Evolutionary conservation across 176 grass and related monocot genomes (phyloP).

Genomic region (Oryza meyeriana): DNA sequence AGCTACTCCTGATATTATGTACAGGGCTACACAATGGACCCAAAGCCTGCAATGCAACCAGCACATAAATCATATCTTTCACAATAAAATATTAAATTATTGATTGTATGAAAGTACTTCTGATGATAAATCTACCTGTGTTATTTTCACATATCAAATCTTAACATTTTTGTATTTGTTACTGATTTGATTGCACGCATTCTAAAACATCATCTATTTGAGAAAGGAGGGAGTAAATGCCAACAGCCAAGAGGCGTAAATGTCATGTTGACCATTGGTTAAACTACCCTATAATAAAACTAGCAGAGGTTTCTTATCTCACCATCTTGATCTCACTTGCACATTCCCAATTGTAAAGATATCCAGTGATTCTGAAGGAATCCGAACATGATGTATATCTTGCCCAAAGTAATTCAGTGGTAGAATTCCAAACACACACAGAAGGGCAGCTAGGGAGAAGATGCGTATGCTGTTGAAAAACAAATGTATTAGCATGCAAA

Average conservation of each 20-base stretch:
- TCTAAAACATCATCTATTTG: not conserved
- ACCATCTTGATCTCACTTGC: constrained; percentile 59
- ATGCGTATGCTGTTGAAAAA: constrained; percentile 74
- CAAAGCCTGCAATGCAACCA: constrained; percentile 72
- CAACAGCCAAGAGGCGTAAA: not conserved
- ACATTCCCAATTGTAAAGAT: constrained; percentile 86
- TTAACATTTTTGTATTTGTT: no score
- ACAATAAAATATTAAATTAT: not conserved
- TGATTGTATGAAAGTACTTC: no score
- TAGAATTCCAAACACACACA: constrained; percentile 79
- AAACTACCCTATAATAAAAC: not conserved
- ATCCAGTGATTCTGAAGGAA: constrained; percentile 70
- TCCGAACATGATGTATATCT: constrained; percentile 43
- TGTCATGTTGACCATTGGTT: not conserved
- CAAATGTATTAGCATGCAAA: not conserved
- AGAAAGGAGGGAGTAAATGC: not conserved
- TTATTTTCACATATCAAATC: no score
- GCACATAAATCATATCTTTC: constrained; percentile 8
- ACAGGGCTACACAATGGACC: constrained; percentile 85
- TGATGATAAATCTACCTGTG: no score
- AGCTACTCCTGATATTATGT: constrained; percentile 80
- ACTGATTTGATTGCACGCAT: not conserved
- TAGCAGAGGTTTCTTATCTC: constrained; percentile 21
- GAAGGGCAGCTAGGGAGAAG: constrained; percentile 76
- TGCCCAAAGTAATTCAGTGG: constrained; percentile 89